These are phyloP conservation scores for Penicillium carneum DNA, from an alignment of 2,329 filamentous ascomycete species.

Conservation along the genomic window DNA sequence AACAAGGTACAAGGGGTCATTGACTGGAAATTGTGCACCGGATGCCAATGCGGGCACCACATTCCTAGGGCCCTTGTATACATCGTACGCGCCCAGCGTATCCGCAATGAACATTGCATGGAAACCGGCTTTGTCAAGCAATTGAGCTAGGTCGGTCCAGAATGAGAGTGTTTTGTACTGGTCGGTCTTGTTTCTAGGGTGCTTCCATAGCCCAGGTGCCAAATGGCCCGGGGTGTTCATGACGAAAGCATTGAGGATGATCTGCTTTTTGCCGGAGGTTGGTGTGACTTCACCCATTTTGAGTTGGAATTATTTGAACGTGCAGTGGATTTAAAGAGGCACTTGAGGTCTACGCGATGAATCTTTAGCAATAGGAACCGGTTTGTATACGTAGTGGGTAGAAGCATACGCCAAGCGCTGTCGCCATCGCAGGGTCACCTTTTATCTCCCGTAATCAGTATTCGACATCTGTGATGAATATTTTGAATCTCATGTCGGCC, in stretches of 20 bases:
- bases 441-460: neutral
- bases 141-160: conserved; percentile 56
- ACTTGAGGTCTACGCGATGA: neutral
- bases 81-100: conserved; percentile 53
- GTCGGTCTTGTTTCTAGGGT: conserved; percentile 41
- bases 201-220: conserved; percentile 47
- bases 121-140: conserved; percentile 56
- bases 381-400: neutral
- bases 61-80: conserved; percentile 50
- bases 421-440: conserved; percentile 4
- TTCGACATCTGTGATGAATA: conserved; percentile 1
- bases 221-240: conserved; percentile 54
- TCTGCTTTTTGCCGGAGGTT: conserved; percentile 37
- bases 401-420: neutral
- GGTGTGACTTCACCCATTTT: conserved; percentile 4
- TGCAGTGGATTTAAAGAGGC: neutral
- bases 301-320: neutral
- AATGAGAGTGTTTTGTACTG: conserved; percentile 49
- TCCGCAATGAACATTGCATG: conserved; percentile 59
- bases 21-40: conserved; percentile 50
- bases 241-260: conserved; percentile 55
- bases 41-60: conserved; percentile 33
- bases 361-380: too few relatives aligned
- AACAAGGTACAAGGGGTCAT: conserved; percentile 48
- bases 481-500: conserved; percentile 11